Evolutionary conservation across 2,329 filamentous ascomycete species (phyloP).

Genomic region (Ophiostoma tasmaniense): DNA sequence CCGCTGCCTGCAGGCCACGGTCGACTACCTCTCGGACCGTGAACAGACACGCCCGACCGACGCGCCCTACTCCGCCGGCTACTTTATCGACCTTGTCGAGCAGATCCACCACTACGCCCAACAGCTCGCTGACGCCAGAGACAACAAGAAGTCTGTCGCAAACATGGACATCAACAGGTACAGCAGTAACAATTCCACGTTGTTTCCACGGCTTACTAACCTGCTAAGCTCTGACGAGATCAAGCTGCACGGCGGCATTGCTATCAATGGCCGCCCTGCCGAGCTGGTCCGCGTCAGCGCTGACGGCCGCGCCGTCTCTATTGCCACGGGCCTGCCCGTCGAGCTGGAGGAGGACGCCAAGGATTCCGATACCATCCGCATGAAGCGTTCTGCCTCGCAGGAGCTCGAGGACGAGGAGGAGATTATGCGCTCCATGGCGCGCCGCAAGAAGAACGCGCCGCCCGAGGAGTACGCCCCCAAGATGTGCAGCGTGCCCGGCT

Average conservation of each 20-base stretch:
- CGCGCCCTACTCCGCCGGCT: slow-evolving; percentile 87
- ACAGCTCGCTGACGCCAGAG: slow-evolving; percentile 66
- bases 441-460: slow-evolving; percentile 85
- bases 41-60: slow-evolving; percentile 80
- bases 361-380: slow-evolving; percentile 39
- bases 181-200: slow-evolving; percentile 21
- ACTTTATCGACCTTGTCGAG: slow-evolving; percentile 92
- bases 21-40: slow-evolving; percentile 74
- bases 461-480: slow-evolving; percentile 75
- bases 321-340: slow-evolving; percentile 60
- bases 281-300: slow-evolving; percentile 77
- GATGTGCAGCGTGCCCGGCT: slow-evolving; percentile 65
- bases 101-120: slow-evolving; percentile 86
- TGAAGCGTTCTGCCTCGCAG: slow-evolving; percentile 60
- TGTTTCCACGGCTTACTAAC: slow-evolving; percentile 4
- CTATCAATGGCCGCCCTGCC: slow-evolving; percentile 71
- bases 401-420: slow-evolving; percentile 71
- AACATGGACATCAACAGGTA: slow-evolving; percentile 53
- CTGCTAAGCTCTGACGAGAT: slow-evolving; percentile 53
- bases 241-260: slow-evolving; percentile 71
- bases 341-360: slow-evolving; percentile 44
- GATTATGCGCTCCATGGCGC: slow-evolving; percentile 86
- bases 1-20: slow-evolving; percentile 80
- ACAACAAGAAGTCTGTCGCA: slow-evolving; percentile 26
- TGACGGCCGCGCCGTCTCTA: slow-evolving; percentile 69